These are phyloP conservation scores for Aspergillus funiculosus DNA, from an alignment of 495 filamentous ascomycete genomes.

Conservation along the genomic window DNA sequence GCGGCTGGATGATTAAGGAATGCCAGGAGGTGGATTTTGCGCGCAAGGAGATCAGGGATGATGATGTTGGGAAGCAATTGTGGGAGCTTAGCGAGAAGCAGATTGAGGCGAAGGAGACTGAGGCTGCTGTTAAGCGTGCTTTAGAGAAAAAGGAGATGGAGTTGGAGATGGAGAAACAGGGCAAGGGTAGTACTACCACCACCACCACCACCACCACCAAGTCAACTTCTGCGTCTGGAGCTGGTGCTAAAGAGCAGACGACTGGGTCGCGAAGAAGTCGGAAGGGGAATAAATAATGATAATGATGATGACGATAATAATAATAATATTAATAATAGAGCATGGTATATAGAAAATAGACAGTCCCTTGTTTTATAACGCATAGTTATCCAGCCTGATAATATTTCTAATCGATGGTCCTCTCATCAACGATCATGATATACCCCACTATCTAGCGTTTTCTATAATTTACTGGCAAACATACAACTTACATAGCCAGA, in stretches of 20 bases:
- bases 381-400: too few relatives aligned
- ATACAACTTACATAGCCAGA: too few relatives aligned
- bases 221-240: slow-evolving; percentile 13
- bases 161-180: slow-evolving; percentile 41
- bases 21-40: slow-evolving; percentile 68
- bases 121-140: slow-evolving; percentile 61
- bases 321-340: not conserved
- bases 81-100: slow-evolving; percentile 86
- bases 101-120: slow-evolving; percentile 77
- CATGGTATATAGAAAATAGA: not conserved
- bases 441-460: too few relatives aligned
- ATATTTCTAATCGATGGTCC: too few relatives aligned
- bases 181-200: too few relatives aligned
- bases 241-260: slow-evolving; percentile 29
- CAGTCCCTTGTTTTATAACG: too few relatives aligned
- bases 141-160: slow-evolving; percentile 63
- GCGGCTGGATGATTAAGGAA: slow-evolving; percentile 75
- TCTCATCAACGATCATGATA: too few relatives aligned
- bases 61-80: slow-evolving; percentile 69
- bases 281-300: slow-evolving; percentile 23
- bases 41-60: slow-evolving; percentile 69
- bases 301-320: too few relatives aligned
- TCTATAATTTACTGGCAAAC: too few relatives aligned
- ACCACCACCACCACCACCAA: not conserved
- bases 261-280: slow-evolving; percentile 43